Evolutionary conservation across 2,329 filamentous ascomycete species (phyloP).

Genomic region (Massarina eburnea): DNA sequence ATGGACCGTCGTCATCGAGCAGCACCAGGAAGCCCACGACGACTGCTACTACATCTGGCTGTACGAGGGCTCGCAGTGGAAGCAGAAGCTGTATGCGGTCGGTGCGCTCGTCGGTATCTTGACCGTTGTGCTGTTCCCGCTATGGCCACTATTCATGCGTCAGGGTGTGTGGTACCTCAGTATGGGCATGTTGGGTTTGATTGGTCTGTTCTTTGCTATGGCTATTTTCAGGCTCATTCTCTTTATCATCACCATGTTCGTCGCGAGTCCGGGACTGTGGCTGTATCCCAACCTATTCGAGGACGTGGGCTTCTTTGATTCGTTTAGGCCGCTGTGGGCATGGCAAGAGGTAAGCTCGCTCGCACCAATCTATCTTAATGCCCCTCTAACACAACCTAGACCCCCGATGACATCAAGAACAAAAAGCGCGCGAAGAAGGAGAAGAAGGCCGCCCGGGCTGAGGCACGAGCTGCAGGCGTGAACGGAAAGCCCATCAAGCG

Average conservation of each 20-base stretch:
- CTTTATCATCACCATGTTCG: slow-evolving; percentile 90
- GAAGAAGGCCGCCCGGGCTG: slow-evolving; percentile 38
- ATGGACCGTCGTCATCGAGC: slow-evolving; percentile 94
- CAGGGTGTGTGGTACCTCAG: slow-evolving; percentile 96
- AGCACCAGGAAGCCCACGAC: slow-evolving; percentile 85
- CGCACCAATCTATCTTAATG: neutral
- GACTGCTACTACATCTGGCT: slow-evolving; percentile 97
- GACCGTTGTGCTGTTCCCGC: slow-evolving; percentile 86
- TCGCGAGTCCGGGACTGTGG: slow-evolving; percentile 86
- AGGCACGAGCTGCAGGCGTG: slow-evolving; percentile 34
- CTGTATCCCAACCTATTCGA: slow-evolving; percentile 97
- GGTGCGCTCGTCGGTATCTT: slow-evolving; percentile 84
- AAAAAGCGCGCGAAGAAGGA: slow-evolving; percentile 48
- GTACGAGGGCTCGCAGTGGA: slow-evolving; percentile 91
- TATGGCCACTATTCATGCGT: slow-evolving; percentile 90
- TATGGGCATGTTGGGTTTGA: slow-evolving; percentile 86
- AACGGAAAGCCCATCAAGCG: slow-evolving; percentile 27
- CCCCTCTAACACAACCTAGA: slow-evolving; percentile 22
- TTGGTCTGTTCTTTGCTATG: slow-evolving; percentile 96
- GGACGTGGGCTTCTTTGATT: slow-evolving; percentile 97
- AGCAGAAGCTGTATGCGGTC: slow-evolving; percentile 86
- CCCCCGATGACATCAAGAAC: slow-evolving; percentile 46
- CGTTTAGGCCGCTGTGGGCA: slow-evolving; percentile 93
- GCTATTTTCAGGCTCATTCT: slow-evolving; percentile 94
- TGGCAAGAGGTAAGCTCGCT: slow-evolving; percentile 79